Evolutionary conservation across 768 basidiomycete genomes (phyloP).

Genomic region (Pisolithus tinctorius): DNA sequence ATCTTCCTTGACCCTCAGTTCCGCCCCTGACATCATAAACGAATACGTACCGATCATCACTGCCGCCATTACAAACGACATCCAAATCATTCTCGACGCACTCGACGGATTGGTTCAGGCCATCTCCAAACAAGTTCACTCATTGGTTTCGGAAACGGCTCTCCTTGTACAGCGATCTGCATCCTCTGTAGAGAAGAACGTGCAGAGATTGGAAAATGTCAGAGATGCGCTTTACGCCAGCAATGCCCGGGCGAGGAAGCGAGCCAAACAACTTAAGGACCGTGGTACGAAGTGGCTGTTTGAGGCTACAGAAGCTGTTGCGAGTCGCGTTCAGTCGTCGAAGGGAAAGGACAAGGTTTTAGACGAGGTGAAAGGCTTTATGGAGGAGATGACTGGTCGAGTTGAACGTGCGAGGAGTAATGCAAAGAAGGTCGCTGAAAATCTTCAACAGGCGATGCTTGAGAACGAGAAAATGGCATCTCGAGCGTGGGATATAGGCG

Average conservation of each 20-base stretch:
- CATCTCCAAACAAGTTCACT: slow-evolving; percentile 39
- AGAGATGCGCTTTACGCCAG: slow-evolving; percentile 39
- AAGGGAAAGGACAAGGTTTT: slow-evolving; percentile 37
- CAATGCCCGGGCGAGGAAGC: slow-evolving; percentile 46
- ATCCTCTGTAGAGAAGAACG: slow-evolving; percentile 22
- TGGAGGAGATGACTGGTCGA: slow-evolving; percentile 26
- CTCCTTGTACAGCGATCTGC: slow-evolving; percentile 41
- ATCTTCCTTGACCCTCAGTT: slow-evolving; percentile 30
- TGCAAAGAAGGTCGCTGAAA: slow-evolving; percentile 38
- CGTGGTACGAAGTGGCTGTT: slow-evolving; percentile 41
- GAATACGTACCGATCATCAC: slow-evolving; percentile 38
- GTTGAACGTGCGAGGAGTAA: slow-evolving; percentile 39
- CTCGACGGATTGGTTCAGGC: slow-evolving; percentile 50
- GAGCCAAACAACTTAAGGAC: slow-evolving; percentile 47
- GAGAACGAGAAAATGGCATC: slow-evolving; percentile 14
- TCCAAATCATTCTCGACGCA: slow-evolving; percentile 51
- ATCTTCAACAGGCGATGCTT: slow-evolving; percentile 18
- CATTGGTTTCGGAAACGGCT: slow-evolving; percentile 27
- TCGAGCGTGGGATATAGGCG: slow-evolving; percentile 12
- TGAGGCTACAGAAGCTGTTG: slow-evolving; percentile 36
- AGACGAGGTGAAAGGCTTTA: slow-evolving; percentile 13
- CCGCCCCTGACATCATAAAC: slow-evolving; percentile 44
- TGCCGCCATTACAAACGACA: slow-evolving; percentile 42
- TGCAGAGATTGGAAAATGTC: slow-evolving; percentile 31
- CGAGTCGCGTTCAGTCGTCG: slow-evolving; percentile 35